Conservation (phyloP, 2,329 filamentous ascomycete species). For the Coniella vitis region DNA sequence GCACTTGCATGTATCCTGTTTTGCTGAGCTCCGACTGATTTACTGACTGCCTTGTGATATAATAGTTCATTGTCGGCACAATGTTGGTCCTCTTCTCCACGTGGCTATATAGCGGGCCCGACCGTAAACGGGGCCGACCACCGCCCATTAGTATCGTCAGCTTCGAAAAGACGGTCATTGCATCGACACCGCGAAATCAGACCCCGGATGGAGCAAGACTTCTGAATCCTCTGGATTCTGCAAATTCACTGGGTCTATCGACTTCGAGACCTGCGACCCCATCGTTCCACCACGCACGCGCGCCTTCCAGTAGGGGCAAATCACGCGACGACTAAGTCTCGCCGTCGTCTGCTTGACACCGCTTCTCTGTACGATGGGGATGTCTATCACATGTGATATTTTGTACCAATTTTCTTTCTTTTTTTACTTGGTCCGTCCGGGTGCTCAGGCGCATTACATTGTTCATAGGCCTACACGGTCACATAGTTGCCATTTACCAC, state of each 20-base stretch:
- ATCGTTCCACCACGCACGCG: slow-evolving; percentile 28
- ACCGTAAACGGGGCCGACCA: slow-evolving; percentile 53
- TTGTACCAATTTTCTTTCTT: too few relatives aligned
- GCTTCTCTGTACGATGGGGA: too few relatives aligned
- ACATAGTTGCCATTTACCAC: too few relatives aligned
- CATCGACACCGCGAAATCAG: slow-evolving; percentile 33
- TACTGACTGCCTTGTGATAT: slow-evolving; percentile 16
- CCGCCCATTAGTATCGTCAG: slow-evolving; percentile 61
- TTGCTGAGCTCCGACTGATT: slow-evolving; percentile 3
- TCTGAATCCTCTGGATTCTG: slow-evolving; percentile 35
- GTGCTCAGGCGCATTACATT: too few relatives aligned
- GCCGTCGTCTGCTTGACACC: neutral
- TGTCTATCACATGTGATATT: too few relatives aligned
- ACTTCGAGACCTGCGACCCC: slow-evolving; percentile 43
- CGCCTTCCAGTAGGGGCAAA: slow-evolving; percentile 31
- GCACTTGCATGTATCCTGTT: neutral
- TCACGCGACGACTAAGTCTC: slow-evolving; percentile 29
- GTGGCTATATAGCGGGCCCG: slow-evolving; percentile 72
- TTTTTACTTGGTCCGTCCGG: too few relatives aligned
- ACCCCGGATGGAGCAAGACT: slow-evolving; percentile 26
- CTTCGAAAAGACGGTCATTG: slow-evolving; percentile 69
- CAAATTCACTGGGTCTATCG: slow-evolving; percentile 32
- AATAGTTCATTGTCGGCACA: slow-evolving; percentile 78
- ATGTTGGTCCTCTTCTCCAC: slow-evolving; percentile 72
- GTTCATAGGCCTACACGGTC: too few relatives aligned